A percentile compares a stretch with the other conserved stretches of the same genome.
Conservation (phyloP, 495 filamentous ascomycete genomes). For the Aspergillus leporis region DNA sequence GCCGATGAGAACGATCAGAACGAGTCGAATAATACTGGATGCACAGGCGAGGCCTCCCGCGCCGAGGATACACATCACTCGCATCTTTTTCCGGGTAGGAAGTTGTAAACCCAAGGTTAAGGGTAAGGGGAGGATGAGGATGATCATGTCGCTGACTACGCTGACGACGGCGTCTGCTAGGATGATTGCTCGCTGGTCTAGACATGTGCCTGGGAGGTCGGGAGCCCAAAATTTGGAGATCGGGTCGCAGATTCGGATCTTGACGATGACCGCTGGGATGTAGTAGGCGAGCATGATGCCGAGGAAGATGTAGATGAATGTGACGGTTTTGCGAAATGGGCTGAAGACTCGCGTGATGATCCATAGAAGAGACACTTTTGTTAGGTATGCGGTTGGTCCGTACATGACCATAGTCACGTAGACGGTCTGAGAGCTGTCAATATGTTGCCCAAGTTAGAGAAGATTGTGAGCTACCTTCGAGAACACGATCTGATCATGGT, state of each 20-base stretch:
- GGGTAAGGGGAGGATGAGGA: conserved; percentile 36
- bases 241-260: conserved; percentile 41
- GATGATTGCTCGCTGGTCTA: conserved; percentile 38
- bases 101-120: conserved; percentile 37
- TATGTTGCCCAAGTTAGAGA: background rate
- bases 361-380: conserved; percentile 41
- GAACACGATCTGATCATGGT: conserved; percentile 21
- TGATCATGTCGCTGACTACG: conserved; percentile 36
- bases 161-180: conserved; percentile 41
- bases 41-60: conserved; percentile 40
- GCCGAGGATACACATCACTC: conserved; percentile 36
- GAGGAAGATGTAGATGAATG: conserved; percentile 38
- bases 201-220: conserved; percentile 25
- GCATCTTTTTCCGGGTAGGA: conserved; percentile 31
- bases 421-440: conserved; percentile 20
- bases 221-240: conserved; percentile 35
- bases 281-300: conserved; percentile 43
- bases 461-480: conserved; percentile 17
- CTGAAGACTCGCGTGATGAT: conserved; percentile 43
- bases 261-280: conserved; percentile 38
- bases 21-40: conserved; percentile 37
- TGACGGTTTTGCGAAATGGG: conserved; percentile 33
- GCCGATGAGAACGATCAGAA: conserved; percentile 30
- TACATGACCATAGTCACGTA: conserved; percentile 41
- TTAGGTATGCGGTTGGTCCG: conserved; percentile 40